A percentile compares a stretch with the other conserved stretches of the same genome.
Conservation (phyloP, 2,329 filamentous ascomycete species). For the Rasamsonia emersonii region DNA sequence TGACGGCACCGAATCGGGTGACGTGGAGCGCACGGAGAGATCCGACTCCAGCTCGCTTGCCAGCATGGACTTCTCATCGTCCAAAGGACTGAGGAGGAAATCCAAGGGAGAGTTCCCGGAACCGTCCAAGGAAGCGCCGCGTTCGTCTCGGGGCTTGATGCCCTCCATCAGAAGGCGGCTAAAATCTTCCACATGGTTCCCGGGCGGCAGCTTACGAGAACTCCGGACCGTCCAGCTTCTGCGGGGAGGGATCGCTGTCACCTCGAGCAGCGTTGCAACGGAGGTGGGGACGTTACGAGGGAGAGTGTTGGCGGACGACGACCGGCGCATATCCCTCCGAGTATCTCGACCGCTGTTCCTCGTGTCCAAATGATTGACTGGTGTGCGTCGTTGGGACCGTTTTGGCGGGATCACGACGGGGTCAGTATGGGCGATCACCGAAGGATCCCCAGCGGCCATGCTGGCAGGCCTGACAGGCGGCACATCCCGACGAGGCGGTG, state of each 20-base stretch:
- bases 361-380: conserved; percentile 6
- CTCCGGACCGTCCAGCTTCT: conserved; percentile 30
- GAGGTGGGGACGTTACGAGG: conserved; percentile 43
- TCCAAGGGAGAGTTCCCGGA: conserved; percentile 42
- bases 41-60: conserved; percentile 38
- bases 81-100: conserved; percentile 47
- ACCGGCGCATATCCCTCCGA: conserved; percentile 15
- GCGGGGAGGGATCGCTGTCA: conserved; percentile 50
- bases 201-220: conserved; percentile 31
- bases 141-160: conserved; percentile 41
- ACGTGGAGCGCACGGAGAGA: conserved; percentile 43
- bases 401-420: conserved; percentile 30
- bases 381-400: conserved; percentile 16
- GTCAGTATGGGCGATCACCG: conserved; percentile 16
- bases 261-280: conserved; percentile 49
- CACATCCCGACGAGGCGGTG: conserved; percentile 10
- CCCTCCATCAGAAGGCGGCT: conserved; percentile 51
- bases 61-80: conserved; percentile 36
- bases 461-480: conserved; percentile 12
- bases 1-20: conserved; percentile 51
- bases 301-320: conserved; percentile 20
- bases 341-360: conserved; percentile 13
- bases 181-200: conserved; percentile 40
- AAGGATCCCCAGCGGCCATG: conserved; percentile 5
- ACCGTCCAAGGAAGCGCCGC: conserved; percentile 27